Evolutionary conservation across 2,329 filamentous ascomycete species (phyloP).

Genomic region (Leptographium galeiforme): DNA sequence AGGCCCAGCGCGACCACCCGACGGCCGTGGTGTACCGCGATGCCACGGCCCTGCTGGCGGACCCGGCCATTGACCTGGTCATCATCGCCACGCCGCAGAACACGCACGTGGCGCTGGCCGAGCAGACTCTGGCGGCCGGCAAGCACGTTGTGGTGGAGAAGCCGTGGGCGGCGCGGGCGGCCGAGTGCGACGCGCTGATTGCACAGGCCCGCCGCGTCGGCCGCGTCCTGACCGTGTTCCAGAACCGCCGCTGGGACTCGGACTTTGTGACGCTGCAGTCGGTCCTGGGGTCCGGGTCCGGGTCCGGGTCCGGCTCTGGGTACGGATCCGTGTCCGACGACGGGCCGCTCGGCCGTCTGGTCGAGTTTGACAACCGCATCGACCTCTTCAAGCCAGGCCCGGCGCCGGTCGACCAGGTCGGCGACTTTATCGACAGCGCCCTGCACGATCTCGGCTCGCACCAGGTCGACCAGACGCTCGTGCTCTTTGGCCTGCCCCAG

Average conservation of each 20-base stretch:
- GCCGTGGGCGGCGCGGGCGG: slow-evolving; percentile 61
- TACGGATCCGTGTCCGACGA: too few species aligned
- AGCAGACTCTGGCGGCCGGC: slow-evolving; percentile 50
- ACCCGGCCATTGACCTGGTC: slow-evolving; percentile 53
- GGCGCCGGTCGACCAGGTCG: slow-evolving; percentile 31
- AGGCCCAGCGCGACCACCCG: slow-evolving; percentile 57
- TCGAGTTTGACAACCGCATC: slow-evolving; percentile 71
- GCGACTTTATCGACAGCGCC: slow-evolving; percentile 26
- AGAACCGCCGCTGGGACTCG: slow-evolving; percentile 65
- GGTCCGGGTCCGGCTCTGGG: too few species aligned
- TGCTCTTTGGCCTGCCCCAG: slow-evolving; percentile 36
- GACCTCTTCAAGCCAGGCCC: slow-evolving; percentile 53
- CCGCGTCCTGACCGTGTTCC: slow-evolving; percentile 52
- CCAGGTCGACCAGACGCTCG: slow-evolving; percentile 59
- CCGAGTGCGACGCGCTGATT: slow-evolving; percentile 53
- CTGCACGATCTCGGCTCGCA: slow-evolving; percentile 65
- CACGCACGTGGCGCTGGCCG: slow-evolving; percentile 54
- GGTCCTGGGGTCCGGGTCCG: slow-evolving; percentile 45
- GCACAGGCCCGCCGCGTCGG: slow-evolving; percentile 35
- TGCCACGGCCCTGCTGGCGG: slow-evolving; percentile 48
- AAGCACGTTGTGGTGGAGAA: slow-evolving; percentile 77
- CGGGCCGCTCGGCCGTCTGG: slow-evolving; percentile 50
- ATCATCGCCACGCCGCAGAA: slow-evolving; percentile 60
- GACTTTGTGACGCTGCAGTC: slow-evolving; percentile 61
- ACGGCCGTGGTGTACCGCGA: slow-evolving; percentile 49